Percentiles rank a stretch among this genome's conserved stretches.
phyloP scores from a whole-genome alignment of 2,329 filamentous ascomycete genomes.

The Alternaria brassicae region DNA sequence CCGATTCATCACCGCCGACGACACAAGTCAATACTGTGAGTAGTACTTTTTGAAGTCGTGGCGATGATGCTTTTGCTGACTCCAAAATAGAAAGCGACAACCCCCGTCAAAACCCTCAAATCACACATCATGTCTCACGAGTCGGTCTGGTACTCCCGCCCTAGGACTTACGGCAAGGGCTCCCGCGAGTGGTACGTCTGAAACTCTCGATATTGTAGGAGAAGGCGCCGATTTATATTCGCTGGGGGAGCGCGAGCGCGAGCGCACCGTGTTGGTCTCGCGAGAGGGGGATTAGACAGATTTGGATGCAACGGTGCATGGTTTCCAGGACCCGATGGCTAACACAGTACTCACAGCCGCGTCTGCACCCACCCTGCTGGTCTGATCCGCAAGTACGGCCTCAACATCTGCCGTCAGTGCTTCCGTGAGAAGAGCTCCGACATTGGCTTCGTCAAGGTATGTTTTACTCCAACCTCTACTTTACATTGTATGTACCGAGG shows the following conservation, averaged over 20 bases:
- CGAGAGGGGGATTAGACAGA: slow-evolving; percentile 4
- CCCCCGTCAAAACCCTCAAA: slow-evolving; percentile 24
- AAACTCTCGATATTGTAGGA: background rate
- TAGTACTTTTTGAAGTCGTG: background rate
- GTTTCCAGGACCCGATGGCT: slow-evolving; percentile 26
- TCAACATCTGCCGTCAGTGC: slow-evolving; percentile 80
- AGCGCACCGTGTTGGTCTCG: slow-evolving; percentile 32
- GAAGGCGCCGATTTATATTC: background rate
- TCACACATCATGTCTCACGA: slow-evolving; percentile 82
- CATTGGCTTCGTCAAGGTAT: slow-evolving; percentile 74
- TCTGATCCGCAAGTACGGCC: slow-evolving; percentile 99
- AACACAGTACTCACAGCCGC: slow-evolving; percentile 62
- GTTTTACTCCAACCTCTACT: background rate
- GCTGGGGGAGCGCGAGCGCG: background rate
- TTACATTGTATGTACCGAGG: background rate
- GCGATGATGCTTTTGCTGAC: background rate
- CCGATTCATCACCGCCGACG: slow-evolving; percentile 15
- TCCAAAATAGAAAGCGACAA: slow-evolving; percentile 5
- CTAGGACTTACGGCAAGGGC: slow-evolving; percentile 97
- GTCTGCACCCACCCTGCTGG: slow-evolving; percentile 94
- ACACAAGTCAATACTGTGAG: slow-evolving; percentile 17
- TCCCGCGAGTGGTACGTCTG: slow-evolving; percentile 83
- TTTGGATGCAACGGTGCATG: slow-evolving; percentile 1
- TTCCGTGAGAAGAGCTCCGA: slow-evolving; percentile 73
- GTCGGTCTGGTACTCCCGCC: slow-evolving; percentile 98